These are phyloP conservation scores for Oryza officinalis DNA, from an alignment of 176 grass and related monocot genomes.

Conservation along the genomic window DNA sequence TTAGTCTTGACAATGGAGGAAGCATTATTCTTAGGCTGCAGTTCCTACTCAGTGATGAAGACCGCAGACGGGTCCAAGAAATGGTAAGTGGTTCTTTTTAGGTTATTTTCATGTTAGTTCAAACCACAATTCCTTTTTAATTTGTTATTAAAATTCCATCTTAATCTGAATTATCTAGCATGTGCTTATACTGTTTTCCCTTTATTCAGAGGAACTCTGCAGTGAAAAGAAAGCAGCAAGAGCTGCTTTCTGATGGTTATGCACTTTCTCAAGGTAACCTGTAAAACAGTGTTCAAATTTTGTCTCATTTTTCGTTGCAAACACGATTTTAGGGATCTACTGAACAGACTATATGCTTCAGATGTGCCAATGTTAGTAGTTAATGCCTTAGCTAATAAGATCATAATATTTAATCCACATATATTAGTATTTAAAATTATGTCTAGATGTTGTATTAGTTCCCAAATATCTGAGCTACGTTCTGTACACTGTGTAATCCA, in stretches of 20 bases:
- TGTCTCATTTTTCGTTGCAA: not conserved
- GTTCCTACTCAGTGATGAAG: conserved; percentile 53
- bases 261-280: conserved; percentile 40
- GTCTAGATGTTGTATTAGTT: not conserved
- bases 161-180: not conserved
- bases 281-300: not conserved
- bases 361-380: not conserved
- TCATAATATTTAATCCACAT: not conserved
- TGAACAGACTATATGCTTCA: conserved; percentile 11
- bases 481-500: not conserved
- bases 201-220: conserved; percentile 44
- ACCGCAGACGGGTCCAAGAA: conserved; percentile 47
- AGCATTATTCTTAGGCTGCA: conserved; percentile 36
- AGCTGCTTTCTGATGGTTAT: conserved; percentile 15
- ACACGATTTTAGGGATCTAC: not conserved
- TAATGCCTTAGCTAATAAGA: not conserved
- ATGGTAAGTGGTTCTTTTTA: conserved; percentile 32
- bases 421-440: not conserved
- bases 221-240: conserved; percentile 49
- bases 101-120: not conserved
- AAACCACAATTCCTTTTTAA: not conserved
- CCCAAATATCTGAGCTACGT: not conserved
- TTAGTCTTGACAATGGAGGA: conserved; percentile 34
- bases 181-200: not conserved
- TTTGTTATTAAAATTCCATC: not conserved